Conservation (phyloP, 2,329 filamentous ascomycete genomes). For the Didymella exigua region DNA sequence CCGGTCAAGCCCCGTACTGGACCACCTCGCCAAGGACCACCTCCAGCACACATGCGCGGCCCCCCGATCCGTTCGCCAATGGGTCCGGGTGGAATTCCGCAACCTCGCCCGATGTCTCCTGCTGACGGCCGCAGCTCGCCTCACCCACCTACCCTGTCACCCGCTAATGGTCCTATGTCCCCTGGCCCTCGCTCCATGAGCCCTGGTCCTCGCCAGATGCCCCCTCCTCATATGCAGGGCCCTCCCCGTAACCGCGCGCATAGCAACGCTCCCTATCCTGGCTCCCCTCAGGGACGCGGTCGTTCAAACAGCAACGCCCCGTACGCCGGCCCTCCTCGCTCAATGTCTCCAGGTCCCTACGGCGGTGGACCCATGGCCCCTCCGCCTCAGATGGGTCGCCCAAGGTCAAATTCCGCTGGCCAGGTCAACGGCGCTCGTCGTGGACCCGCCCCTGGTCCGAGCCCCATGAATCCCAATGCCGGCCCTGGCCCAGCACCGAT, state of each 20-base stretch:
- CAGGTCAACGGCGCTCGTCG: conserved; percentile 36
- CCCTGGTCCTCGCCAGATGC: conserved; percentile 44
- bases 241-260: conserved; percentile 40
- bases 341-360: conserved; percentile 49
- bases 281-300: conserved; percentile 26
- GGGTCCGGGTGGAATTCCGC: conserved; percentile 40
- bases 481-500: conserved; percentile 6
- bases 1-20: conserved; percentile 82
- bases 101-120: conserved; percentile 52
- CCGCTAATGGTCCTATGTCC: conserved; percentile 41
- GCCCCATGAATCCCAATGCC: conserved; percentile 39
- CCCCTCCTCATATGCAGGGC: conserved; percentile 31
- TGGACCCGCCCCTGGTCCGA: conserved; percentile 41
- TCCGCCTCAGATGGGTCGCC: conserved; percentile 42
- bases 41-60: conserved; percentile 46
- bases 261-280: conserved; percentile 45
- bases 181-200: conserved; percentile 40
- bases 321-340: conserved; percentile 43
- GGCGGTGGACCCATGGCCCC: conserved; percentile 43
- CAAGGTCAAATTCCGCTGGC: conserved; percentile 47
- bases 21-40: conserved; percentile 59
- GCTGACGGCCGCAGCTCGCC: conserved; percentile 53
- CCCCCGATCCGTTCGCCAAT: conserved; percentile 40
- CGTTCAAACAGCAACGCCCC: conserved; percentile 49
- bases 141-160: conserved; percentile 53